These are phyloP conservation scores for Neoscytalidium dimidiatum DNA, from an alignment of 2,329 filamentous ascomycete genomes.

Conservation along the genomic window DNA sequence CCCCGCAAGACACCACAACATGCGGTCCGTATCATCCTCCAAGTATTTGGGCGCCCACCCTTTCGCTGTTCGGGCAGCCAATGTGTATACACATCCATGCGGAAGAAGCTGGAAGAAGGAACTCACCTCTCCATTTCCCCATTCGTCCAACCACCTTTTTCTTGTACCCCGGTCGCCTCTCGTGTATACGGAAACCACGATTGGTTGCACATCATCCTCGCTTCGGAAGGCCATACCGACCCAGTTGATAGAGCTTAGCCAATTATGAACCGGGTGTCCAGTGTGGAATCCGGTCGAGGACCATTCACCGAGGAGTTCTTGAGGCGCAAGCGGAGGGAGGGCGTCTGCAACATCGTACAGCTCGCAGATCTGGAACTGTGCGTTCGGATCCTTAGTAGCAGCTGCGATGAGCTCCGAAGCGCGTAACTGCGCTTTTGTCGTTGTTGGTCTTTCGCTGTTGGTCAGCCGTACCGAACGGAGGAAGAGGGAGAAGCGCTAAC, in stretches of 20 bases:
- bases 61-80: too few species aligned
- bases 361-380: conserved; percentile 9
- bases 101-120: too few species aligned
- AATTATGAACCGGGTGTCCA: conserved; percentile 26
- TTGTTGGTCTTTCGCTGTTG: too few species aligned
- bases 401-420: too few species aligned
- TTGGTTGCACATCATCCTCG: conserved; percentile 34
- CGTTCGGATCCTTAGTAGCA: too few species aligned
- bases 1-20: too few species aligned
- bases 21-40: too few species aligned
- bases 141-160: not conserved
- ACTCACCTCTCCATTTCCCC: not conserved
- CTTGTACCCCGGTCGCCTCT: not conserved
- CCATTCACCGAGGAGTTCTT: conserved; percentile 32
- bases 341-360: not conserved
- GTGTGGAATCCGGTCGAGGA: conserved; percentile 31
- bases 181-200: conserved; percentile 24
- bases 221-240: conserved; percentile 33
- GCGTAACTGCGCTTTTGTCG: too few species aligned
- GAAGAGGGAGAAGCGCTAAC: too few species aligned
- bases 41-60: too few species aligned
- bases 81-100: too few species aligned
- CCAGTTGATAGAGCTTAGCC: conserved; percentile 31
- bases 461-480: too few species aligned
- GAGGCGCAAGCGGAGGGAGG: not conserved